Evolutionary conservation across 805 yeast genomes (phyloP).

Genomic region (Pachysolen tannophilus): DNA sequence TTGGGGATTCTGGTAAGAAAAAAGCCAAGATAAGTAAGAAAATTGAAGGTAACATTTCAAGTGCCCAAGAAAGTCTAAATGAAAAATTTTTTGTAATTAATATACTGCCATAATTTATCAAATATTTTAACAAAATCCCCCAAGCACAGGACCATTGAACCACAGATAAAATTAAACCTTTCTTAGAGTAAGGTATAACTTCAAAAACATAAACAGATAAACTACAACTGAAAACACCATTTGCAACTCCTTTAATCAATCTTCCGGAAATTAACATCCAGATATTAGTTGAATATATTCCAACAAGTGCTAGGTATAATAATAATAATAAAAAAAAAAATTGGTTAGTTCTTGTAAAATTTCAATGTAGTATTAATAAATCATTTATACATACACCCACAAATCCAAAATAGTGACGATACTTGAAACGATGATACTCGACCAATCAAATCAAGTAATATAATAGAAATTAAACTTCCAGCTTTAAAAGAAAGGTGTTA

Average conservation of each 20-base stretch:
- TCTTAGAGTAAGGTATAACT: conserved; percentile 33
- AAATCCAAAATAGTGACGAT: not conserved
- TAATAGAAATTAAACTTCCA: not conserved
- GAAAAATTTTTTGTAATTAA: conserved; percentile 34
- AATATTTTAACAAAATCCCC: conserved; percentile 51
- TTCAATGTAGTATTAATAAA: not conserved
- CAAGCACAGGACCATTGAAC: conserved; percentile 52
- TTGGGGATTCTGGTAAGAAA: conserved; percentile 51
- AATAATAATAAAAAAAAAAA: not conserved
- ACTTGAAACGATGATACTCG: not conserved
- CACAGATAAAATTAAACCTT: conserved; percentile 45
- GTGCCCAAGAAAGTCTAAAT: conserved; percentile 58
- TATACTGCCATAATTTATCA: conserved; percentile 38
- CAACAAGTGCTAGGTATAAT: conserved; percentile 16
- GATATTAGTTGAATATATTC: conserved; percentile 24
- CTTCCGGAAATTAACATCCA: conserved; percentile 43
- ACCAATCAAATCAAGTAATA: not conserved
- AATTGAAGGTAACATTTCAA: conserved; percentile 44
- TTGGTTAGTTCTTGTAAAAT: not conserved
- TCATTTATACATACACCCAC: not conserved
- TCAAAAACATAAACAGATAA: conserved; percentile 50
- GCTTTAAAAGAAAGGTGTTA: too few species aligned
- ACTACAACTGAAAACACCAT: conserved; percentile 48
- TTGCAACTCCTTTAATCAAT: conserved; percentile 41
- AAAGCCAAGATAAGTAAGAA: conserved; percentile 35